Percentiles rank a stretch among this genome's conserved stretches.
Evolutionary conservation across 2,329 filamentous ascomycete genomes (phyloP).

Genomic region (Aspergillus sp.): DNA sequence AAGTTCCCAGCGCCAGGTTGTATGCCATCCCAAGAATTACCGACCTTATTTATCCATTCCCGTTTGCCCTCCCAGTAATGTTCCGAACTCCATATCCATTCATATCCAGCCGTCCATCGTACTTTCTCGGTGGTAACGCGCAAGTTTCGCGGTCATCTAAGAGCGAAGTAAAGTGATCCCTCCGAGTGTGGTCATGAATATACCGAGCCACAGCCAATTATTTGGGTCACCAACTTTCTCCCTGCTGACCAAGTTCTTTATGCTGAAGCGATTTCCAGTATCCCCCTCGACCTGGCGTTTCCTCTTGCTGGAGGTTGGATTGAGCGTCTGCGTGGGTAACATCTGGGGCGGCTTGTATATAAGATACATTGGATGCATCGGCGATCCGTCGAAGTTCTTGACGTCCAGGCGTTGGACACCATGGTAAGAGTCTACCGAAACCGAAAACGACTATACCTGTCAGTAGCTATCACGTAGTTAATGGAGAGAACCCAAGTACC

Average conservation of each 20-base stretch:
- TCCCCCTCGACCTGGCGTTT: slow-evolving; percentile 33
- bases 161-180: slow-evolving; percentile 41
- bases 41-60: background rate
- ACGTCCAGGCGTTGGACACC: slow-evolving; percentile 65
- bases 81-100: slow-evolving; percentile 8
- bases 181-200: slow-evolving; percentile 50
- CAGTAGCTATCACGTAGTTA: slow-evolving; percentile 1
- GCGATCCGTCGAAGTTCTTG: slow-evolving; percentile 63
- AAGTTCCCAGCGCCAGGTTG: slow-evolving; percentile 3
- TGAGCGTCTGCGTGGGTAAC: slow-evolving; percentile 68
- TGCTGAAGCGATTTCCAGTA: slow-evolving; percentile 24
- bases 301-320: slow-evolving; percentile 51
- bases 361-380: slow-evolving; percentile 68
- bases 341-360: slow-evolving; percentile 65
- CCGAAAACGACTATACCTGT: slow-evolving; percentile 40
- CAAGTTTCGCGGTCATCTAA: slow-evolving; percentile 13
- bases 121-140: background rate
- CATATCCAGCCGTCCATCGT: background rate
- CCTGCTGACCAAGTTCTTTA: slow-evolving; percentile 30
- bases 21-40: background rate
- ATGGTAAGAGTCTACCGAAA: slow-evolving; percentile 61
- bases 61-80: background rate
- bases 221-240: slow-evolving; percentile 43
- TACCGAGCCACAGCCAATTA: slow-evolving; percentile 51
- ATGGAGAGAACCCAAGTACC: slow-evolving; percentile 42